Conservation (phyloP, 2,329 filamentous ascomycete species). For the Claviceps maximensis region DNA sequence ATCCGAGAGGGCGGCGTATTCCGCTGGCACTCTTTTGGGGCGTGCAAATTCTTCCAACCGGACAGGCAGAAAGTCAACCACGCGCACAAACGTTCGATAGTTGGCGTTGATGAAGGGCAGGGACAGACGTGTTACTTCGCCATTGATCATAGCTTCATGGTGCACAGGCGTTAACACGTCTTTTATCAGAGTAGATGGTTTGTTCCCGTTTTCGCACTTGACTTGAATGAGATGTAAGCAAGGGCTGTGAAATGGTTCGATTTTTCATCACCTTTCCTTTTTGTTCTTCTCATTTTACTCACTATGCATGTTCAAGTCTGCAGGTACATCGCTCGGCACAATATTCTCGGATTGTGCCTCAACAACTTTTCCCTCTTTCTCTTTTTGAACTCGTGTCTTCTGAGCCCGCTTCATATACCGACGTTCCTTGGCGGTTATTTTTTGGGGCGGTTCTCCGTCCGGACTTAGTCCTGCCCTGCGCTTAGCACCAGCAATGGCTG, state of each 20-base stretch:
- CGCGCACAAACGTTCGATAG: conserved; percentile 57
- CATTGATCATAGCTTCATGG: conserved; percentile 31
- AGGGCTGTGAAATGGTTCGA: neutral
- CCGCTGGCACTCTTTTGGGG: conserved; percentile 26
- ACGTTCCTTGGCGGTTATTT: conserved; percentile 14
- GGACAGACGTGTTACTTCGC: conserved; percentile 19
- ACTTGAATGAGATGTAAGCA: conserved; percentile 18
- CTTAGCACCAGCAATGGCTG: conserved; percentile 25
- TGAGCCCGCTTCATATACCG: conserved; percentile 9
- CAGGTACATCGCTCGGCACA: conserved; percentile 7
- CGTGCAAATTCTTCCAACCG: conserved; percentile 58
- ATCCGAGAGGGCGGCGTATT: conserved; percentile 38
- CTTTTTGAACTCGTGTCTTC: conserved; percentile 2
- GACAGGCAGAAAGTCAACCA: conserved; percentile 67
- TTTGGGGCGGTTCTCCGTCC: conserved; percentile 13
- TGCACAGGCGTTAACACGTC: conserved; percentile 26
- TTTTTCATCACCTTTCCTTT: neutral
- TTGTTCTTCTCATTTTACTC: conserved; percentile 6
- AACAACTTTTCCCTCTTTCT: conserved; percentile 6
- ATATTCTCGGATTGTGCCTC: conserved; percentile 15
- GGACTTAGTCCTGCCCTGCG: conserved; percentile 19
- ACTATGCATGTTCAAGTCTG: conserved; percentile 20
- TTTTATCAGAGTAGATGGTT: conserved; percentile 21
- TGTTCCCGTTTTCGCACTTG: conserved; percentile 30
- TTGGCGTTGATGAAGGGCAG: conserved; percentile 64